These are phyloP conservation scores for Dichotomocladium elegans DNA, from an alignment of 371 early-diverging fungal species.

Conservation along the genomic window DNA sequence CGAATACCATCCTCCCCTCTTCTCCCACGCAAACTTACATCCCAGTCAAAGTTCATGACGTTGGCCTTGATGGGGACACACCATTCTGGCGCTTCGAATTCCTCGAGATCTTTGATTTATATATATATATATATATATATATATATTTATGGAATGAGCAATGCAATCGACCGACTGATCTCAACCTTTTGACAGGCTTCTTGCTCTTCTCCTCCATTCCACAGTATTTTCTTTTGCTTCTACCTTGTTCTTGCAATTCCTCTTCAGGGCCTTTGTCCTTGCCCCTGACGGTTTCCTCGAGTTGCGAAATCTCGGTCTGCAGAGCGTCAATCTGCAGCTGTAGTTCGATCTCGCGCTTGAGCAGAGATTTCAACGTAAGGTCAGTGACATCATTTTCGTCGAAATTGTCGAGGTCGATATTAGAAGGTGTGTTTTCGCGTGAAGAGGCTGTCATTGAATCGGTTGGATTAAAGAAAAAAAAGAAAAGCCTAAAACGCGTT, in stretches of 20 bases:
- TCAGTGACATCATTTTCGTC: slow-evolving; percentile 26
- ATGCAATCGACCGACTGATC: neutral
- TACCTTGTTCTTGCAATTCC: slow-evolving; percentile 31
- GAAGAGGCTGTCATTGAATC: neutral
- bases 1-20: neutral
- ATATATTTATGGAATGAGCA: no score
- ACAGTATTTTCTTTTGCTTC: neutral
- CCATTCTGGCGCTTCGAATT: slow-evolving; percentile 91
- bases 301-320: slow-evolving; percentile 51
- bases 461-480: neutral
- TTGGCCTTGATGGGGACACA: slow-evolving; percentile 93
- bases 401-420: slow-evolving; percentile 18
- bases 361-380: slow-evolving; percentile 25
- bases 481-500: no score
- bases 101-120: slow-evolving; percentile 62
- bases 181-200: no score
- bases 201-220: no score
- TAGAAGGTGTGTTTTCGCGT: neutral
- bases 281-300: slow-evolving; percentile 43
- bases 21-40: slow-evolving; percentile 40
- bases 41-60: slow-evolving; percentile 93
- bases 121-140: neutral
- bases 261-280: slow-evolving; percentile 24
- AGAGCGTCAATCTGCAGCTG: slow-evolving; percentile 53
- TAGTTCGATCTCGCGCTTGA: slow-evolving; percentile 52